Percentiles rank a stretch among this genome's conserved stretches.
phyloP scores from a whole-genome alignment of 2,329 filamentous ascomycete species.

The Colletotrichum trifolii region DNA sequence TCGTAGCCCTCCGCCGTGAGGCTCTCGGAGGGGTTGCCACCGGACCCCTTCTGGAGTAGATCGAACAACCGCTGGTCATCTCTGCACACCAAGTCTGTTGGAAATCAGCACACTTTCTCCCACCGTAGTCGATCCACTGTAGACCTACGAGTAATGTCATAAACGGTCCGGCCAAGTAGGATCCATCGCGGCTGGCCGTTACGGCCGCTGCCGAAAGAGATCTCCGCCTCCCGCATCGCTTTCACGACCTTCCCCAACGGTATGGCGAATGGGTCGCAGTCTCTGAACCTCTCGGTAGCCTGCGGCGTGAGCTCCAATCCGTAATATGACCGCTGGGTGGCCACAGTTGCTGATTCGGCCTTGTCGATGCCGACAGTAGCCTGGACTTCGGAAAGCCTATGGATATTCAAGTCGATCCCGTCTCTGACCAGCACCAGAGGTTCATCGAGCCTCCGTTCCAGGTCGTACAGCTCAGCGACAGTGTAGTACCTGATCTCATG shows the following conservation, averaged over 20 bases:
- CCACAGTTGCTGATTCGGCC: neutral
- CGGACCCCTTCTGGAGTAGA: conserved; percentile 5
- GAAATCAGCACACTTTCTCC: accelerated
- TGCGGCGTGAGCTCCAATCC: conserved; percentile 1
- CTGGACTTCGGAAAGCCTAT: neutral
- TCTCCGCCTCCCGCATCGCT: conserved; percentile 12
- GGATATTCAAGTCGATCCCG: conserved; percentile 15
- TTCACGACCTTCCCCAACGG: conserved; percentile 15
- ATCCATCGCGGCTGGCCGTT: conserved; percentile 21
- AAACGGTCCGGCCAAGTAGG: conserved; percentile 10
- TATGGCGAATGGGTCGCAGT: neutral
- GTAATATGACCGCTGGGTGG: conserved; percentile 1
- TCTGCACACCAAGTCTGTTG: neutral
- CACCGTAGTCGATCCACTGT: too few species aligned
- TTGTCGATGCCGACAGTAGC: neutral
- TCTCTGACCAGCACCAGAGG: conserved; percentile 10
- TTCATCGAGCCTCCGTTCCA: neutral
- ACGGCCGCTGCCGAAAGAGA: conserved; percentile 18
- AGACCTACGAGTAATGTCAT: conserved; percentile 32
- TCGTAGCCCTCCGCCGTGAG: neutral
- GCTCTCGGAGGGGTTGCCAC: conserved; percentile 18
- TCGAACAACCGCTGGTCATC: neutral
- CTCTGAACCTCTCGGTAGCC: neutral
- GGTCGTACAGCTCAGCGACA: conserved; percentile 24
- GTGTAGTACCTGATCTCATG: conserved; percentile 17